Percentiles rank a stretch among this genome's conserved stretches.
Conservation (phyloP, 176 grass and related monocot genomes). For the Coix lacrymajobi region DNA sequence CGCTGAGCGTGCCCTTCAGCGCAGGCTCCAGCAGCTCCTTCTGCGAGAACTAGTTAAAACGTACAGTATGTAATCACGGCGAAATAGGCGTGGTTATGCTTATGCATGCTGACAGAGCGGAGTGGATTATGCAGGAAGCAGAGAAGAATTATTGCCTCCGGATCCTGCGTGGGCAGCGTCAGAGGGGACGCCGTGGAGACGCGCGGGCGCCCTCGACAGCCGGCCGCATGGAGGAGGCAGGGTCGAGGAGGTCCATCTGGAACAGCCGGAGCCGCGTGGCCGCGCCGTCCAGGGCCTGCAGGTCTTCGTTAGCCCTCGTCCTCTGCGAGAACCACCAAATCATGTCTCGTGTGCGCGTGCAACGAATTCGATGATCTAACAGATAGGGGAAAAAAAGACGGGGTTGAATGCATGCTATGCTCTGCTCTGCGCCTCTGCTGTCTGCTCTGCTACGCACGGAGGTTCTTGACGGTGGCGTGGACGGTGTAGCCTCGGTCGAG, state of each 20-base stretch:
- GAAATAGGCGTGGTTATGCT: neutral
- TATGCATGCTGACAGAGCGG: neutral
- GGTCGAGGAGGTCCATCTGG: conserved; percentile 59
- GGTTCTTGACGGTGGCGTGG: conserved; percentile 78
- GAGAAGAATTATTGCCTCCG: conserved; percentile 38
- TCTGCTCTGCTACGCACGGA: conserved; percentile 14
- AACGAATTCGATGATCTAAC: neutral
- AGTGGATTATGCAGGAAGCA: neutral
- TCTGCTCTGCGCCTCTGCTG: neutral
- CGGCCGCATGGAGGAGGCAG: conserved; percentile 17
- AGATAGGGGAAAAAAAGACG: neutral
- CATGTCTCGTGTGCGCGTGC: neutral
- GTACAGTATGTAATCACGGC: neutral
- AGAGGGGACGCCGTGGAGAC: conserved; percentile 59
- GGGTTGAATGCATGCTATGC: neutral
- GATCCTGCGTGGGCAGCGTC: conserved; percentile 14
- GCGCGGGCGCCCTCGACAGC: conserved; percentile 39
- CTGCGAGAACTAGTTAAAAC: conserved; percentile 33
- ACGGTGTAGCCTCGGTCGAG: conserved; percentile 68
- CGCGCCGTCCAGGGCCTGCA: conserved; percentile 45
- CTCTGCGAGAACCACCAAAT: neutral
- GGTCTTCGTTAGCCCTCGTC: conserved; percentile 59
- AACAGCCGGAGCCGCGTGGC: conserved; percentile 43
- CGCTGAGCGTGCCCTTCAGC: conserved; percentile 52
- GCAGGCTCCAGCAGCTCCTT: conserved; percentile 46